phyloP scores from a whole-genome alignment of 345 rosid species.

The Melaleuca alternifolia region DNA sequence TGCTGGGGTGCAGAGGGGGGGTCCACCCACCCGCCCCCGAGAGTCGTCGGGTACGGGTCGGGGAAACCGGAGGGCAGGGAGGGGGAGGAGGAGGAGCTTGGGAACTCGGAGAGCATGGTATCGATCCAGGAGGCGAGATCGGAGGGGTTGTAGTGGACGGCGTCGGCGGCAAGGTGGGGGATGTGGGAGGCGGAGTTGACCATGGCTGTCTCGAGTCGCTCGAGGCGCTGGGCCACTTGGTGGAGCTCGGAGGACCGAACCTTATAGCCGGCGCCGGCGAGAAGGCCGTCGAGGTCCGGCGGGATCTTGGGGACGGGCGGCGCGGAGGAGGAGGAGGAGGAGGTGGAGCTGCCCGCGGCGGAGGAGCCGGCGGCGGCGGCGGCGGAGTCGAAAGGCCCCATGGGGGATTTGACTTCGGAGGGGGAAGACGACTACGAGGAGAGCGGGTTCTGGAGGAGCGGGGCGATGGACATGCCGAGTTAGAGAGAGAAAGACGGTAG shows the following conservation, averaged over 20 bases:
- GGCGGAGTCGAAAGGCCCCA: conserved; percentile 26
- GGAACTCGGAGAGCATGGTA: conserved; percentile 44
- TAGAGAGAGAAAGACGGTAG: neutral
- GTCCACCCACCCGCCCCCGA: neutral
- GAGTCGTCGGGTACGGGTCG: neutral
- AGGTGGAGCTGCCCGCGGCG: conserved; percentile 8
- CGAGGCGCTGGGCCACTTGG: conserved; percentile 52
- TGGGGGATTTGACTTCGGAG: neutral
- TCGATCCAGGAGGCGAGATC: conserved; percentile 63
- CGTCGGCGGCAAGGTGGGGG: conserved; percentile 32
- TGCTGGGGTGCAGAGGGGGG: neutral
- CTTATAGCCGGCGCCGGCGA: conserved; percentile 58
- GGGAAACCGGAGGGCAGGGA: conserved; percentile 16
- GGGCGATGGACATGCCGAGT: neutral
- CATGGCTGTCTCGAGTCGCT: conserved; percentile 52
- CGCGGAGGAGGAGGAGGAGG: conserved; percentile 21
- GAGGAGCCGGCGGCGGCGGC: conserved; percentile 13
- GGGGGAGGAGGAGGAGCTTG: conserved; percentile 12
- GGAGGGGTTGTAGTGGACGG: conserved; percentile 50
- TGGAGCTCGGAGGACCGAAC: conserved; percentile 47
- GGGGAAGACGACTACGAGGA: neutral
- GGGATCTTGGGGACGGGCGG: conserved; percentile 15
- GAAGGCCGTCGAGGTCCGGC: conserved; percentile 37
- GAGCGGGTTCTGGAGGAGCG: neutral
- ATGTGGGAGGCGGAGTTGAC: conserved; percentile 36